A percentile compares a stretch with the other conserved stretches of the same genome.
phyloP scores from a whole-genome alignment of 306 rosid species.

The Citrullus colocynthis region DNA sequence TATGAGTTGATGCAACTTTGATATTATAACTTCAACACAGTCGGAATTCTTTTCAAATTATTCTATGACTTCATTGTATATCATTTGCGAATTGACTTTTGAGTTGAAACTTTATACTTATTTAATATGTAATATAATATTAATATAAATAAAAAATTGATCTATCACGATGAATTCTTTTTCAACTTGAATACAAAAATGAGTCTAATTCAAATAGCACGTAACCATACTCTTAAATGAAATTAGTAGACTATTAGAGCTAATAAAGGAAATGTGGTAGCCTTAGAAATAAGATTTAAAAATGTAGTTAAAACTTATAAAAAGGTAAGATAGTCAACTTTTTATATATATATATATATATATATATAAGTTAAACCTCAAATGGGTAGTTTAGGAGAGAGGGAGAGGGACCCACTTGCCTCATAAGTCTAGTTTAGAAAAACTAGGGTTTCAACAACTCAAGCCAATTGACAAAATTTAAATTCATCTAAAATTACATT shows the following conservation, averaged over 20 bases:
- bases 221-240: too few relatives aligned
- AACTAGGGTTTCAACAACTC: background rate
- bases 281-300: background rate
- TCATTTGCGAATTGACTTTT: too few relatives aligned
- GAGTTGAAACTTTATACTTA: too few relatives aligned
- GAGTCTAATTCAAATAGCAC: background rate
- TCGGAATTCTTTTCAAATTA: too few relatives aligned
- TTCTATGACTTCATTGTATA: too few relatives aligned
- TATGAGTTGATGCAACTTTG: too few relatives aligned
- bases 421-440: background rate
- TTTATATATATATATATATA: background rate
- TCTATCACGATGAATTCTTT: too few relatives aligned
- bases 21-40: too few relatives aligned
- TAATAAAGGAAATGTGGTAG: too few relatives aligned
- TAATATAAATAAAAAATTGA: too few relatives aligned
- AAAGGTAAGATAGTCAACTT: background rate
- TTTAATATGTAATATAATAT: too few relatives aligned
- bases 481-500: background rate
- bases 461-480: background rate
- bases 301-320: background rate
- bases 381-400: background rate
- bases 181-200: too few relatives aligned
- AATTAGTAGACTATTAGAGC: background rate
- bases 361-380: background rate
- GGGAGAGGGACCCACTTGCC: background rate